Conservation (phyloP, 805 yeast genomes). For the Zygotorulaspora florentina region DNA sequence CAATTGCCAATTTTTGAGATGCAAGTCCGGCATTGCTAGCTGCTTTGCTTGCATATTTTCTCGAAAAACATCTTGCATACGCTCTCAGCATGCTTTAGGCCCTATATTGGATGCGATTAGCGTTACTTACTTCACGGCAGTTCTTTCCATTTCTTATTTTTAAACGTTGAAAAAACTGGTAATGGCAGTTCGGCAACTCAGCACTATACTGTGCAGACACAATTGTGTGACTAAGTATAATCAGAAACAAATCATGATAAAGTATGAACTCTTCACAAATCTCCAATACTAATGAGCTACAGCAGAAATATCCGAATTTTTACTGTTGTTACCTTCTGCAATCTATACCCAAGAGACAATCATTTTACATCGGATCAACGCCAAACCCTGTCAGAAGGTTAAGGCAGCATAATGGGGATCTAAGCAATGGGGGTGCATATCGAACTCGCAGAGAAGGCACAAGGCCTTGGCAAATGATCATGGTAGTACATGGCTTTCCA, state of each 20-base stretch:
- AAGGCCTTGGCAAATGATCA: slow-evolving; percentile 71
- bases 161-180: not conserved
- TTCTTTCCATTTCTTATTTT: not conserved
- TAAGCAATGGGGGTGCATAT: slow-evolving; percentile 62
- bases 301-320: slow-evolving; percentile 32
- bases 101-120: not conserved
- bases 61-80: not conserved
- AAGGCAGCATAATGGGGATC: slow-evolving; percentile 74
- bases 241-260: not conserved
- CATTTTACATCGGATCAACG: slow-evolving; percentile 78
- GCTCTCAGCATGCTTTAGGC: slow-evolving; percentile 1
- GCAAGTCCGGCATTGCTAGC: slow-evolving; percentile 8
- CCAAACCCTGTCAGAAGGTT: slow-evolving; percentile 68
- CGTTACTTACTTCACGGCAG: not conserved
- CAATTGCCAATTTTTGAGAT: slow-evolving; percentile 17
- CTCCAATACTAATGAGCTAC: slow-evolving; percentile 1
- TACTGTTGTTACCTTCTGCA: slow-evolving; percentile 71
- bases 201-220: not conserved
- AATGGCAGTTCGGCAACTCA: not conserved
- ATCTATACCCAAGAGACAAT: slow-evolving; percentile 51
- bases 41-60: slow-evolving; percentile 4
- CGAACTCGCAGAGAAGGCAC: slow-evolving; percentile 52
- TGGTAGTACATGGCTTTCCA: slow-evolving; percentile 68
- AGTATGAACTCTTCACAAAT: slow-evolving; percentile 1
- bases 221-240: not conserved